phyloP scores from a whole-genome alignment of 306 rosid genomes.

The Lithocarpus polystachyus region DNA sequence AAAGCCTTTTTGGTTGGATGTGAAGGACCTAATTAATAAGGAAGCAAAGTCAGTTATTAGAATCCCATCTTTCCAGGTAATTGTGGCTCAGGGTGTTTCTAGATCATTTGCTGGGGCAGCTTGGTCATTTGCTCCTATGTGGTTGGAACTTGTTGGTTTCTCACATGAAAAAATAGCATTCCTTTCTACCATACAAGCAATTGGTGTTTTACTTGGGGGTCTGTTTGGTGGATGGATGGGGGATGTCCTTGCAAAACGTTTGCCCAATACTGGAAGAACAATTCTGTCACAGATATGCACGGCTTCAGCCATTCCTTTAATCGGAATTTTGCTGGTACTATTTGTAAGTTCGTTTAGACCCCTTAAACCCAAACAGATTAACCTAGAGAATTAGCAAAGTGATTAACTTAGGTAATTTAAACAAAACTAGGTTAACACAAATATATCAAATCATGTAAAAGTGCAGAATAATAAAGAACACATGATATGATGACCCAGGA shows the following conservation, averaged over 20 bases:
- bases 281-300: constrained; percentile 71
- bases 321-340: constrained; percentile 61
- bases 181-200: constrained; percentile 54
- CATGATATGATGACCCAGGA: too few species aligned
- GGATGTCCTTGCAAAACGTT: constrained; percentile 47
- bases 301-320: constrained; percentile 62
- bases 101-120: constrained; percentile 85
- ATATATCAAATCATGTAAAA: too few species aligned
- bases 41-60: constrained; percentile 66
- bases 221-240: constrained; percentile 82
- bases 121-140: constrained; percentile 66
- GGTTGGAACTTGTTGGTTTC: constrained; percentile 87
- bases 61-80: constrained; percentile 70
- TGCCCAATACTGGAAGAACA: constrained; percentile 68
- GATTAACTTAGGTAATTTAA: too few species aligned
- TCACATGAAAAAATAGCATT: constrained; percentile 62
- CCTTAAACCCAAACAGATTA: too few species aligned
- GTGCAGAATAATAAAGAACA: too few species aligned
- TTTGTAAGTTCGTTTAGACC: too few species aligned
- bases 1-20: constrained; percentile 38
- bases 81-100: constrained; percentile 88
- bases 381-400: too few species aligned
- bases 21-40: constrained; percentile 45
- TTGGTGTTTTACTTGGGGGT: constrained; percentile 59
- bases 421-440: too few species aligned